Evolutionary conservation across 208 protist genomes (phyloP).

Genomic region (Leishmania lainsoni): DNA sequence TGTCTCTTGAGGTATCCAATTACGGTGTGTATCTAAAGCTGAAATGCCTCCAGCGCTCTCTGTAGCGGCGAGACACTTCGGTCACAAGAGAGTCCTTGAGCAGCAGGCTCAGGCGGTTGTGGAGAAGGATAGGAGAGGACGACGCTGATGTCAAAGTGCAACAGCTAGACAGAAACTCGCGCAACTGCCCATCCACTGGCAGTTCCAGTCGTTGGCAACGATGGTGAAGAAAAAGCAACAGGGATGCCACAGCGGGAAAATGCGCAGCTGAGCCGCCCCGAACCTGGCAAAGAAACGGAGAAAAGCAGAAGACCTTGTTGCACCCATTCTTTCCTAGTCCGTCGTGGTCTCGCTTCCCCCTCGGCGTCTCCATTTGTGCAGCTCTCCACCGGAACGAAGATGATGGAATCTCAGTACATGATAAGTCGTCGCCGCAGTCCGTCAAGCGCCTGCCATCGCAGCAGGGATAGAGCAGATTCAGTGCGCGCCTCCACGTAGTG

Average conservation of each 20-base stretch:
- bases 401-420: not conserved
- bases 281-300: not conserved
- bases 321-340: not conserved
- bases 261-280: not conserved
- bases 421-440: conserved; percentile 12
- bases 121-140: not conserved
- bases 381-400: not conserved
- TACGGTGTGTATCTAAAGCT: not conserved
- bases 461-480: conserved; percentile 12
- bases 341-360: not conserved
- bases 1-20: not conserved
- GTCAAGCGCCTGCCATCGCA: conserved; percentile 20
- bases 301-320: not conserved
- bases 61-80: not conserved
- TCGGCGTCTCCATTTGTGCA: not conserved
- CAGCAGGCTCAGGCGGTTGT: not conserved
- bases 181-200: not conserved
- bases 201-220: not conserved
- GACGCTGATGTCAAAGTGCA: not conserved
- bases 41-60: not conserved
- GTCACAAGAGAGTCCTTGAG: not conserved
- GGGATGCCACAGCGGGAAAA: not conserved
- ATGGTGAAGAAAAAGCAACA: not conserved
- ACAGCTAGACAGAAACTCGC: not conserved
- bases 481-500: not conserved